Conservation (phyloP, 2,329 filamentous ascomycete genomes). For the Nothomitra cinnamomea region DNA sequence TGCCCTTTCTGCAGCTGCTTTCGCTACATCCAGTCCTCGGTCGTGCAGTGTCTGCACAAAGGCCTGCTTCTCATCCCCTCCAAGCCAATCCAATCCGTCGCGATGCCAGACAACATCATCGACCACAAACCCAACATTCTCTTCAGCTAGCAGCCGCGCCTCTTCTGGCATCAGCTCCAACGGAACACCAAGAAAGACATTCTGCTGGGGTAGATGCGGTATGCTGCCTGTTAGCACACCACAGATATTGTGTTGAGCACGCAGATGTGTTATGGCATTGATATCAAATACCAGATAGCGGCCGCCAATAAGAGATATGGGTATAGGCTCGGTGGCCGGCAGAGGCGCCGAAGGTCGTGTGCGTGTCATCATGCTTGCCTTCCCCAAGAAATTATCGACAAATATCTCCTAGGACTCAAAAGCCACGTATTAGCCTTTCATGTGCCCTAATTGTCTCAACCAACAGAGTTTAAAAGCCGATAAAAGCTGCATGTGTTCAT, state of each 20-base stretch:
- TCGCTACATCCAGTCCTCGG: slow-evolving; percentile 35
- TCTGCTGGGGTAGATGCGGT: slow-evolving; percentile 86
- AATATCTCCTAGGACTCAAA: not conserved
- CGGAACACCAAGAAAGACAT: slow-evolving; percentile 78
- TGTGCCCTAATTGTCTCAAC: slow-evolving; percentile 5
- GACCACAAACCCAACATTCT: slow-evolving; percentile 58
- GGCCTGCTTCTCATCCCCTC: slow-evolving; percentile 37
- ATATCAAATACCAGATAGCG: slow-evolving; percentile 85
- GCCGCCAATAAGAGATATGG: slow-evolving; percentile 64
- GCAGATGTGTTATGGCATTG: slow-evolving; percentile 58
- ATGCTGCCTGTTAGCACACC: slow-evolving; percentile 75
- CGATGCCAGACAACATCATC: slow-evolving; percentile 62
- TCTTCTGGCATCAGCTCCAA: slow-evolving; percentile 86
- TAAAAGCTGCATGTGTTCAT: slow-evolving; percentile 15
- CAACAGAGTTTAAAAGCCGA: not conserved
- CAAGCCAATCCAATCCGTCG: slow-evolving; percentile 40
- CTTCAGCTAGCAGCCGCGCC: slow-evolving; percentile 62
- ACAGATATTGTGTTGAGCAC: slow-evolving; percentile 66
- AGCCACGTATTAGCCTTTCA: not conserved
- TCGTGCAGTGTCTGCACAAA: slow-evolving; percentile 42
- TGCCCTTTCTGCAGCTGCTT: slow-evolving; percentile 28
- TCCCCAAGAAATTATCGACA: not conserved
- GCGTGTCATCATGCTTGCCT: not conserved
- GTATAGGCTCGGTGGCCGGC: slow-evolving; percentile 38
- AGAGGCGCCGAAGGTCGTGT: slow-evolving; percentile 9